A percentile compares a stretch with the other conserved stretches of the same genome.
These are phyloP conservation scores for Suhomyces maxii DNA, from an alignment of 1,139 yeast genomes.

Conservation along the genomic window DNA sequence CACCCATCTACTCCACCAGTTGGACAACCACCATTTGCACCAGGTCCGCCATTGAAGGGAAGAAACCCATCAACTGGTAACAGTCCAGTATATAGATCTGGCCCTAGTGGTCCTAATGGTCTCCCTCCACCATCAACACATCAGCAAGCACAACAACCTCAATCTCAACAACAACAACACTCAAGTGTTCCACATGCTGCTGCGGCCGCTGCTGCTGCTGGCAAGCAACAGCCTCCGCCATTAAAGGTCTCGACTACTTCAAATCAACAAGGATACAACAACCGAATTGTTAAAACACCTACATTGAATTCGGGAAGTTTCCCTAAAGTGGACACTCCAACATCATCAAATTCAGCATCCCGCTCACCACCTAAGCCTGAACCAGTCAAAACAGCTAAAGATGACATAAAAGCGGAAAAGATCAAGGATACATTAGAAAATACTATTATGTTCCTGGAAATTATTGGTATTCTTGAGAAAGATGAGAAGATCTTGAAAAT, in stretches of 20 bases:
- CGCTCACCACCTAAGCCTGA: neutral
- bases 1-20: constrained; percentile 1
- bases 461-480: constrained; percentile 32
- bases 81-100: constrained; percentile 1
- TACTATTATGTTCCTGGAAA: constrained; percentile 33
- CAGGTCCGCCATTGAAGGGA: neutral
- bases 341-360: neutral
- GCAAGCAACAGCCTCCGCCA: constrained; percentile 9
- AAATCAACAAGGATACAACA: constrained; percentile 4
- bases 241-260: constrained; percentile 3
- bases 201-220: constrained; percentile 18
- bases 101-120: neutral
- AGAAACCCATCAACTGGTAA: constrained; percentile 3
- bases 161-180: constrained; percentile 1
- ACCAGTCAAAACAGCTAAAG: neutral
- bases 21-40: neutral
- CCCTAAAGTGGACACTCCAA: neutral
- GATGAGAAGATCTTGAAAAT: constrained; percentile 46
- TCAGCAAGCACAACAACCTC: neutral
- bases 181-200: constrained; percentile 14
- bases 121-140: neutral
- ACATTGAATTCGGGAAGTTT: constrained; percentile 8
- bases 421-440: constrained; percentile 2
- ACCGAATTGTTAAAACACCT: constrained; percentile 10
- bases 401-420: neutral